Evolutionary conservation across 2,329 filamentous ascomycete species (phyloP).

Genomic region (Tolypocladium ophioglossoides): DNA sequence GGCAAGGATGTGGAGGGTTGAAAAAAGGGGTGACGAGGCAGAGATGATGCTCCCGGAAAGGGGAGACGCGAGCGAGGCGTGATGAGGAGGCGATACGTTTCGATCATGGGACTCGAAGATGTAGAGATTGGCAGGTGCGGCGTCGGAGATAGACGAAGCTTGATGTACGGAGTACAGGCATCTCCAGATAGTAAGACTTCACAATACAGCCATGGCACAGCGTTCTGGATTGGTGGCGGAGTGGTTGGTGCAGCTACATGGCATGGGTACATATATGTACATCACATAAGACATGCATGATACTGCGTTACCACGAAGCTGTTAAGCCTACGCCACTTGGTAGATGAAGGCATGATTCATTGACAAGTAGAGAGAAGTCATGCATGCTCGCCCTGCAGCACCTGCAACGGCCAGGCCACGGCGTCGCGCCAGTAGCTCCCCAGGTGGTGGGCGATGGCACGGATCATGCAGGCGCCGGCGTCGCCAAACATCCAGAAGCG

Average conservation of each 20-base stretch:
- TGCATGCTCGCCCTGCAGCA: slow-evolving; percentile 6
- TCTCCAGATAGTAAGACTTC: neutral
- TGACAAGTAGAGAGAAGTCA: neutral
- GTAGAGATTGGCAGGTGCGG: neutral
- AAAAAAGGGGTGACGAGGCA: neutral
- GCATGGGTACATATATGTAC: neutral
- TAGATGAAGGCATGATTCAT: neutral
- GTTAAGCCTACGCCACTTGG: neutral
- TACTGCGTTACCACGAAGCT: neutral
- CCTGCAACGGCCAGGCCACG: slow-evolving; percentile 21
- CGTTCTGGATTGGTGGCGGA: neutral
- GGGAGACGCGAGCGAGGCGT: neutral
- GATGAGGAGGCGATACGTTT: neutral
- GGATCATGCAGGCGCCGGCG: slow-evolving; percentile 19
- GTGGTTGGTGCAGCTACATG: neutral
- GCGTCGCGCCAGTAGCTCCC: slow-evolving; percentile 22
- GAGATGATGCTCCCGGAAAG: neutral
- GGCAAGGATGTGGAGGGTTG: neutral
- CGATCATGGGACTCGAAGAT: neutral
- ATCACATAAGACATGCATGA: neutral
- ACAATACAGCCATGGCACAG: neutral
- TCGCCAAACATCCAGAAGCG: slow-evolving; percentile 28
- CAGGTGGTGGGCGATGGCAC: slow-evolving; percentile 19
- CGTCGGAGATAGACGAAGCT: neutral
- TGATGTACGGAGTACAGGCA: neutral